Conservation (phyloP, 75 land plant genomes). For the Picea sitchensis region DNA sequence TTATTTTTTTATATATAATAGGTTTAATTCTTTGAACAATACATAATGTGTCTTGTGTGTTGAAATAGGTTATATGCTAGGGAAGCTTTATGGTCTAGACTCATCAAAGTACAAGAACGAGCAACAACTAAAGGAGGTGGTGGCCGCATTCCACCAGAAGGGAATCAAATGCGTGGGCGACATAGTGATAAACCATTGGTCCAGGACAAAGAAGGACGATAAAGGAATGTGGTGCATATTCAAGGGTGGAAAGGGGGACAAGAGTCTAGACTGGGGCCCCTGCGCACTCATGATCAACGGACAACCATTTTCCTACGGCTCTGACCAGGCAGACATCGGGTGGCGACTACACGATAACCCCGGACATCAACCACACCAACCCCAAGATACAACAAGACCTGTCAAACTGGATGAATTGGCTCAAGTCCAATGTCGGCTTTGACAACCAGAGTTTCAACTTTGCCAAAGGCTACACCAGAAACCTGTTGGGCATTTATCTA, state of each 20-base stretch:
- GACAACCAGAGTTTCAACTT: conserved; percentile 44
- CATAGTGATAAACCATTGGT: conserved; percentile 43
- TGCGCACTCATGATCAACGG: conserved; percentile 33
- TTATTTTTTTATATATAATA: no score
- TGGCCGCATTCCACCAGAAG: conserved; percentile 21
- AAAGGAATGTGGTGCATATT: conserved; percentile 39
- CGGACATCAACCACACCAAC: conserved; percentile 47
- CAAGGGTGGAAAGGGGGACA: conserved; percentile 39
- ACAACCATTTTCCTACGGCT: conserved; percentile 23
- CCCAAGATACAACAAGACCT: conserved; percentile 29
- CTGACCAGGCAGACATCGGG: conserved; percentile 35
- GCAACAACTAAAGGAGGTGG: conserved; percentile 31
- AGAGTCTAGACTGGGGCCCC: conserved; percentile 40
- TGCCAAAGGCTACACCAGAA: conserved; percentile 29
- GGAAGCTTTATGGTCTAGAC: conserved; percentile 33
- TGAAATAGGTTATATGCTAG: conserved; percentile 36
- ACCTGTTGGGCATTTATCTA: conserved; percentile 22
- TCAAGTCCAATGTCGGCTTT: conserved; percentile 26
- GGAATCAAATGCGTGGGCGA: conserved; percentile 38
- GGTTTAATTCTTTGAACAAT: no score
- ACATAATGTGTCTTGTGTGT: no score
- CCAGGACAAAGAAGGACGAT: conserved; percentile 27
- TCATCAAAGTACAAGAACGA: conserved; percentile 29
- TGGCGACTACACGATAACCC: conserved; percentile 37
- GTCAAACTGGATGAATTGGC: conserved; percentile 36